A percentile compares a stretch with the other conserved stretches of the same genome.
phyloP scores from a whole-genome alignment of 2,329 filamentous ascomycete species.

The Pyrenochaeta sp. region DNA sequence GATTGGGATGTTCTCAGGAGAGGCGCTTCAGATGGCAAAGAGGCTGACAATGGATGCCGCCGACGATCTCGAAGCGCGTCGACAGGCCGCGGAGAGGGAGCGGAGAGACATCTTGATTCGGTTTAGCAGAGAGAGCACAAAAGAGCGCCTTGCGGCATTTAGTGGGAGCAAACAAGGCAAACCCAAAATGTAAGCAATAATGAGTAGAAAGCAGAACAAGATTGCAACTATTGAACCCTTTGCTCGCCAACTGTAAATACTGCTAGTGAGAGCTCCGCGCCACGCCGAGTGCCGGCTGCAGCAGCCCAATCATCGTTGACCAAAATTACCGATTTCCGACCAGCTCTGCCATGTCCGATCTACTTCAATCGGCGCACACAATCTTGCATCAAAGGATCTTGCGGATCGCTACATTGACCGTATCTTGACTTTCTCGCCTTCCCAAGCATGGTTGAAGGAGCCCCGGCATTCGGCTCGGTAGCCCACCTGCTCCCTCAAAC shows the following conservation, averaged over 20 bases:
- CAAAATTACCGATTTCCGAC: too few relatives aligned
- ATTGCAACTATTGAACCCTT: too few relatives aligned
- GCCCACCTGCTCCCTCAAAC: constrained; percentile 81
- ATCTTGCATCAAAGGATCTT: too few relatives aligned
- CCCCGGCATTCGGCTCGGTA: constrained; percentile 64
- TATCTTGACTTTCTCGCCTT: too few relatives aligned
- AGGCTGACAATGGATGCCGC: constrained; percentile 11
- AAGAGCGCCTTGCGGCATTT: constrained; percentile 20
- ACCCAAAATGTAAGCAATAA: constrained; percentile 11
- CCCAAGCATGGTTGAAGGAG: constrained; percentile 57
- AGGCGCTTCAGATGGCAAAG: constrained; percentile 24
- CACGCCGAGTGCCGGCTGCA: too few relatives aligned
- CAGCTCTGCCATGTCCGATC: too few relatives aligned
- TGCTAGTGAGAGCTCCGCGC: too few relatives aligned
- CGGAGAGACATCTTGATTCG: constrained; percentile 20
- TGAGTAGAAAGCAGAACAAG: too few relatives aligned
- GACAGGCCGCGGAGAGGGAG: constrained; percentile 20
- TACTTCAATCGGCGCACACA: too few relatives aligned
- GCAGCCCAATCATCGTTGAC: too few relatives aligned
- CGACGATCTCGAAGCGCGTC: constrained; percentile 15
- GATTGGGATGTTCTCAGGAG: constrained; percentile 18
- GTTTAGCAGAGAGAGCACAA: constrained; percentile 17
- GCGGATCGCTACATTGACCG: too few relatives aligned
- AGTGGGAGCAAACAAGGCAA: constrained; percentile 10
- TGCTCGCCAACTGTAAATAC: too few relatives aligned